Base-by-base conservation (phyloP, 1,284 basidiomycete genomes). In the Pseudomicrostroma phylloplanum region DNA sequence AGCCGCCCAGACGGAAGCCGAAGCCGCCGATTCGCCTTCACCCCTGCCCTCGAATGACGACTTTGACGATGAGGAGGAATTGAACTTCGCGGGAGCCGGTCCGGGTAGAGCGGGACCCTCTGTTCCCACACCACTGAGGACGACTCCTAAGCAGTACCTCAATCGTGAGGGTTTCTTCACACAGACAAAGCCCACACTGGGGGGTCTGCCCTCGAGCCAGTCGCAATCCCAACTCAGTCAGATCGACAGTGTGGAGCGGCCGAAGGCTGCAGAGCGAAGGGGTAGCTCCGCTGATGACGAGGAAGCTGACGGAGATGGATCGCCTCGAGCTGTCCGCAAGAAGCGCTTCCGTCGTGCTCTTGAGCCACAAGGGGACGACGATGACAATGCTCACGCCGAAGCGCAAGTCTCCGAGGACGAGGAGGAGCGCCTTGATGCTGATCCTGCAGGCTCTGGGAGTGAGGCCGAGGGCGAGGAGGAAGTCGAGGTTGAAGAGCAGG, bases 111-210 rank as follows among this genome's bases (percentile, higher is more conserved):
- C 30, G 30, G 30, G 30, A 36, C 30, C 30, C 3, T 36, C 30
- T 36, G 30, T 36, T 36, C 30, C 30, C 23, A 23, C 46, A 48
- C 46, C 46, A 3, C 17, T 11, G 51, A 13, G 25, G 17, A 21
- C 15, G 51, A 26, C 64, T 73, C 23, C 48, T 19, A 59, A n/a
- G 36, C 42, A 58, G 65, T 77, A 77, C 60, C 63, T 77, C 61
- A 77, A 77, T 51, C 59, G 64, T 21, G 71, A 75, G 13, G 74
- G 74, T 7, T 77, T 75, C 58, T 75, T 74, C 43, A 77, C 74
- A 0, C 74, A 77, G 63, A 77, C 74, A 39, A 73, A 70, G 63
- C 74, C 72, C 2, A 21, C 43, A 13, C 36, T 19, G 15, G 40
- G 26, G 2, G 17, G 21, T 17, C 40, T 57, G 17, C 13, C 12